Evolutionary conservation across 371 early-diverging fungal species (phyloP), one percentile per base, ranked within the genome.

Genomic region (Mucor ambiguus): DNA sequence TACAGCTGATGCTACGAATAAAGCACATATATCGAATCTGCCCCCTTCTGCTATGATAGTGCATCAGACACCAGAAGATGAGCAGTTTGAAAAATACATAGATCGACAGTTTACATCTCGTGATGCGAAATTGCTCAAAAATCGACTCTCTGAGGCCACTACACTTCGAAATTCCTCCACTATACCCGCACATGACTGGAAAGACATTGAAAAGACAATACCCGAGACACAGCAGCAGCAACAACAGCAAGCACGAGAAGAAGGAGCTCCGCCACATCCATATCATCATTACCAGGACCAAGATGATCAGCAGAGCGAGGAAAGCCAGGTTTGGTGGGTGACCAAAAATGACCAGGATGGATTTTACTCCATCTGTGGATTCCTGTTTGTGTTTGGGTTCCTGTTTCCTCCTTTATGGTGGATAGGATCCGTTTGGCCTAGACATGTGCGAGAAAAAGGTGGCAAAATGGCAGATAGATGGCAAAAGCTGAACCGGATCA

Each of bases 401-500:
- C 14, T 82, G 12, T 72, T 65, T 44, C 83, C 83, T 9, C 77
- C 76, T 3, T 58, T 78, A 1, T 82, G 83, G 83, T 82, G 83
- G 80, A 56, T 82, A 32, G 83, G 83, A 3, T 65, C 75, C 3
- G 56, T 75, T 44, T 78, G 72, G 70, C 83, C 83, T 6, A 61
- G 64, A 28, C 69, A 68, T 24, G 59, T 70, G 7, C 67, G 58
- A 44, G 71, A 76, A 58, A 68, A 56, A 12, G 74, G 73, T 28
- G 79, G 80, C 3, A 80, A 82, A 60, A 78, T 80, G 76, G 79
- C 80, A 20, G 77, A 72, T 26, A 68, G 79, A 55, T 82, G 83
- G 83, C 80, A 80, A 54, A 64, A 63, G 18, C 14, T 82, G 18
- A 80, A 78, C 59, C 63, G 75, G 29, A 54, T 71, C 63, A 78